These are phyloP conservation scores for Sugiyamaella floridensis DNA, from an alignment of 805 yeast genomes.

Conservation along the genomic window DNA sequence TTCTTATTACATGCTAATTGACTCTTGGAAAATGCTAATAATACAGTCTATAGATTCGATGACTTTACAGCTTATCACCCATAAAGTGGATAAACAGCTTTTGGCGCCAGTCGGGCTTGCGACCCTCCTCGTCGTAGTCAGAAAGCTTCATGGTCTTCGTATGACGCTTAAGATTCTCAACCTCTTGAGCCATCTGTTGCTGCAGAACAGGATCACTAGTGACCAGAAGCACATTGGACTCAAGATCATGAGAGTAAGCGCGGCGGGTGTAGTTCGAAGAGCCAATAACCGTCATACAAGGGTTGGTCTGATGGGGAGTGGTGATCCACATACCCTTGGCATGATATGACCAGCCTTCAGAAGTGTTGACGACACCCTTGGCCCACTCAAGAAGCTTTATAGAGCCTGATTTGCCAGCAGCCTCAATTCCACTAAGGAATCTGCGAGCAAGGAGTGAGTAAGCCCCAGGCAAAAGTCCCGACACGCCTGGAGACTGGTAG, in stretches of 20 bases:
- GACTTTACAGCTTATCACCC: slow-evolving; percentile 26
- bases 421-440: slow-evolving; percentile 51
- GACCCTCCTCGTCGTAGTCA: slow-evolving; percentile 58
- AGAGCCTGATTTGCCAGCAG: slow-evolving; percentile 32
- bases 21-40: neutral
- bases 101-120: slow-evolving; percentile 45
- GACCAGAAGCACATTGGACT: slow-evolving; percentile 73
- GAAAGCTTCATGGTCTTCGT: slow-evolving; percentile 47
- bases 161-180: slow-evolving; percentile 49
- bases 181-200: slow-evolving; percentile 50
- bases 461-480: slow-evolving; percentile 78
- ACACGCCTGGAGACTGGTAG: slow-evolving; percentile 74
- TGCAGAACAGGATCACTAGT: slow-evolving; percentile 62
- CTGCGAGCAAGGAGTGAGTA: slow-evolving; percentile 67
- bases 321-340: slow-evolving; percentile 93
- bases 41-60: neutral
- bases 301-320: slow-evolving; percentile 48
- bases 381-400: slow-evolving; percentile 77
- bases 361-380: slow-evolving; percentile 72
- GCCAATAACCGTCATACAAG: slow-evolving; percentile 77
- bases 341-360: slow-evolving; percentile 93
- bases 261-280: slow-evolving; percentile 90
- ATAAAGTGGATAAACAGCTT: slow-evolving; percentile 22
- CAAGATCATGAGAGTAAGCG: slow-evolving; percentile 81
- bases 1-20: neutral